Conservation (phyloP, 441 rosid species). For the Bruguiera hainesii region DNA sequence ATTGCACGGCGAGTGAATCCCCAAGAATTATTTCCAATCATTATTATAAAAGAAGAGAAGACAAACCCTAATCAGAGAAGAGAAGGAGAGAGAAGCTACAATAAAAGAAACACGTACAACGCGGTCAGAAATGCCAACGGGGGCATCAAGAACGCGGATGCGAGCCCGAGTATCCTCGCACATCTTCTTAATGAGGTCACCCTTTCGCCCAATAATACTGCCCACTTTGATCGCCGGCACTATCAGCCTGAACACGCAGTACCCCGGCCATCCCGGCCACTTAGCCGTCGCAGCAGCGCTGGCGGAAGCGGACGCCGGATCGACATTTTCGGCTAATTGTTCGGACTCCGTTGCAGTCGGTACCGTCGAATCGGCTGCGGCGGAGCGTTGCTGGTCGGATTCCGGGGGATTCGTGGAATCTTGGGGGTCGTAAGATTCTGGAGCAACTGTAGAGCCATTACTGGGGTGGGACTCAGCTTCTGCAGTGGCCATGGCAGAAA, state of each 20-base stretch:
- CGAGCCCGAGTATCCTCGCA: constrained; percentile 88
- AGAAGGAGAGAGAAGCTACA: background rate
- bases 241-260: constrained; percentile 73
- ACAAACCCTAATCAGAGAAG: background rate
- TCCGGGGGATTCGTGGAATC: background rate
- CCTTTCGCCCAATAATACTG: constrained; percentile 85
- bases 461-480: background rate
- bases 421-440: background rate
- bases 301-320: background rate
- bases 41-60: too few species aligned
- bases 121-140: constrained; percentile 58
- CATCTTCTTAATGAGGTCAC: constrained; percentile 88
- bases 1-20: too few species aligned
- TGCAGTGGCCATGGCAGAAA: background rate
- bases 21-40: too few species aligned
- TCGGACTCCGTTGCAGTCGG: background rate
- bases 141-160: constrained; percentile 82
- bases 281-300: background rate
- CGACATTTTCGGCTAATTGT: background rate
- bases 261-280: constrained; percentile 98
- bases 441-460: background rate
- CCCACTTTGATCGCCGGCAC: constrained; percentile 81
- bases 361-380: too few species aligned
- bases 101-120: constrained; percentile 40
- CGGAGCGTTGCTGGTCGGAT: background rate